A percentile compares a stretch with the other conserved stretches of the same genome.
Evolutionary conservation across 345 rosid genomes (phyloP).

Genomic region (Salix brachista): DNA sequence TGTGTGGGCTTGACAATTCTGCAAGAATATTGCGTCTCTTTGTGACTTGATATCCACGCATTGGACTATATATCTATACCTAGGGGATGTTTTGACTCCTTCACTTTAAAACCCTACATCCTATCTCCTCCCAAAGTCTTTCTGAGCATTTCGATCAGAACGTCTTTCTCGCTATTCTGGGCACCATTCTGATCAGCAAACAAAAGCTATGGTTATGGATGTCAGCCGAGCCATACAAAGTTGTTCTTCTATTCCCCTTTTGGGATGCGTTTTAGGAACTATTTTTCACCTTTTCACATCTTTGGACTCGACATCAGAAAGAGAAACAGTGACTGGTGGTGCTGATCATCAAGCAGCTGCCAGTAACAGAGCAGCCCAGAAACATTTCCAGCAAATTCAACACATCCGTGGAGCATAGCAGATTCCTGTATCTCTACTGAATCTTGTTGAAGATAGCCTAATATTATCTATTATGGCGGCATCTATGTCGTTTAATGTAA

Average conservation of each 20-base stretch:
- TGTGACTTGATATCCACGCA: slow-evolving; percentile 2
- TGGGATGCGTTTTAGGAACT: slow-evolving; percentile 6
- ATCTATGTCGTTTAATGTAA: not conserved
- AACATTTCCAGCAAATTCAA: slow-evolving; percentile 22
- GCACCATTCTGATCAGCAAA: not conserved
- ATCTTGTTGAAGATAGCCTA: not conserved
- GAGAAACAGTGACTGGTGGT: not conserved
- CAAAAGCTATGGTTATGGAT: slow-evolving; percentile 7
- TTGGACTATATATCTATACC: not conserved
- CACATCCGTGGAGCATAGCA: slow-evolving; percentile 9
- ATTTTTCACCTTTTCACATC: slow-evolving; percentile 1
- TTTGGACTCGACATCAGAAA: not conserved
- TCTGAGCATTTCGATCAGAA: not conserved
- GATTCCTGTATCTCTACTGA: not conserved
- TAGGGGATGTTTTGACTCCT: not conserved
- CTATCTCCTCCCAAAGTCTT: not conserved
- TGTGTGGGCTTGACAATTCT: not conserved
- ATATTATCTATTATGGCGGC: not conserved
- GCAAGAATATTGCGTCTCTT: not conserved
- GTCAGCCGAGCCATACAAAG: slow-evolving; percentile 1
- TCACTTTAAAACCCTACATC: not conserved
- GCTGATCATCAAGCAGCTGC: slow-evolving; percentile 1
- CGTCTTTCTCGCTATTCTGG: not conserved
- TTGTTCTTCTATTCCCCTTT: slow-evolving; percentile 21
- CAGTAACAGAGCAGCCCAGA: slow-evolving; percentile 12